A percentile compares a stretch with the other conserved stretches of the same genome.
Evolutionary conservation across 108 stramenopile species (phyloP).

Genomic region (Nitzschia inconspicua): DNA sequence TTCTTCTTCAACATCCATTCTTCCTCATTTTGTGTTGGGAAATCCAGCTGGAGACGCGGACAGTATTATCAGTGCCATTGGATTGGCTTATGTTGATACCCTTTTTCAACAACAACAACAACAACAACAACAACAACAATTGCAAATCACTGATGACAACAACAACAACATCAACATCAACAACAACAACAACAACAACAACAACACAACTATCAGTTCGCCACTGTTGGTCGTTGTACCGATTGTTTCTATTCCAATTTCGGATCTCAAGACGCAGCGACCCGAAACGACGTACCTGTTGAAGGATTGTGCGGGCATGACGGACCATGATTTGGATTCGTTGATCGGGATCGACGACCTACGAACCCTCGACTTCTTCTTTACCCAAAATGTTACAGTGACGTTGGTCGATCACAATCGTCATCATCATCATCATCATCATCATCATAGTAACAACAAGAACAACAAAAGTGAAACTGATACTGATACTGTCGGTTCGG

Average conservation of each 20-base stretch:
- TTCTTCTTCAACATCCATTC: too few species aligned
- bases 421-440: too few species aligned
- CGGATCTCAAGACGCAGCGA: constrained; percentile 43
- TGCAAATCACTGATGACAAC: not conserved
- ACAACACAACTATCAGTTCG: too few species aligned
- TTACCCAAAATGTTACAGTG: constrained; percentile 7
- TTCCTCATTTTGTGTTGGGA: constrained; percentile 55
- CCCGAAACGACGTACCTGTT: constrained; percentile 65
- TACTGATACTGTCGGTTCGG: too few species aligned
- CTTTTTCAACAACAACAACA: constrained; percentile 2
- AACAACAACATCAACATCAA: not conserved
- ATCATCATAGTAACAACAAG: too few species aligned
- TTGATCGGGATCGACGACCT: constrained; percentile 42
- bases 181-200: not conserved
- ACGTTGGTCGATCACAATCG: constrained; percentile 81
- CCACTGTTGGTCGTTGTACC: constrained; percentile 18
- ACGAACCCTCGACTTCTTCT: not conserved
- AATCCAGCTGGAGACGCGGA: constrained; percentile 89
- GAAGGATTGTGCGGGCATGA: constrained; percentile 13
- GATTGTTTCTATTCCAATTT: constrained; percentile 33
- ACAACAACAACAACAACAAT: not conserved
- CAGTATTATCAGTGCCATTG: constrained; percentile 70
- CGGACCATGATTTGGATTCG: constrained; percentile 15
- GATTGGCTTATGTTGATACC: constrained; percentile 60
- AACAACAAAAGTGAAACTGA: not conserved